A percentile compares a stretch with the other conserved stretches of the same genome.
Evolutionary conservation across 306 rosid species (phyloP).

Genomic region (Luffa acutangula): DNA sequence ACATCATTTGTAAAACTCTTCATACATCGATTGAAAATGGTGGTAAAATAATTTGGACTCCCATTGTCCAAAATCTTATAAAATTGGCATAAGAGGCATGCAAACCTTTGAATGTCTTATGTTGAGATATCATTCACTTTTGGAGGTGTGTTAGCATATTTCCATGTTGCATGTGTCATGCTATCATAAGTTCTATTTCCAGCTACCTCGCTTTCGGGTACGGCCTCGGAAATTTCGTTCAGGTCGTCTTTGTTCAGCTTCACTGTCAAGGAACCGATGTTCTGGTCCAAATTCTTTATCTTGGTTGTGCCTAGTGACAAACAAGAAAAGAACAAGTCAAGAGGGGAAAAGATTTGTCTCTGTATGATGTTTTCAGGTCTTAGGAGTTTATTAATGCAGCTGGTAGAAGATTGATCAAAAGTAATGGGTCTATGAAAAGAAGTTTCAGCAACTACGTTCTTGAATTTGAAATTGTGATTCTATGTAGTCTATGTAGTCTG

Average conservation of each 20-base stretch:
- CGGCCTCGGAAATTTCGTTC: slow-evolving; percentile 37
- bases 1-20: neutral
- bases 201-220: slow-evolving; percentile 36
- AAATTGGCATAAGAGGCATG: neutral
- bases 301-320: slow-evolving; percentile 41
- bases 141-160: slow-evolving; percentile 41
- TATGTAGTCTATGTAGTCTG: neutral
- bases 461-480: neutral
- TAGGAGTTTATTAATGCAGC: neutral
- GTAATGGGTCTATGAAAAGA: neutral
- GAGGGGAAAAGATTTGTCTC: neutral
- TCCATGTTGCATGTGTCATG: slow-evolving; percentile 15
- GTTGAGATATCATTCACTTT: slow-evolving; percentile 3
- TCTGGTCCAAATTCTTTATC: slow-evolving; percentile 45
- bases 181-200: slow-evolving; percentile 22
- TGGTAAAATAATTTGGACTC: neutral
- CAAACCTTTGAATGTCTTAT: neutral
- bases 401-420: neutral
- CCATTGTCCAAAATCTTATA: neutral
- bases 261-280: slow-evolving; percentile 39
- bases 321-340: neutral
- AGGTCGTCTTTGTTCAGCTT: slow-evolving; percentile 32
- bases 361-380: neutral
- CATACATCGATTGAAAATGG: neutral
- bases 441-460: neutral